Conservation (phyloP, 208 protist species). For the Trichomonas gallinae region DNA sequence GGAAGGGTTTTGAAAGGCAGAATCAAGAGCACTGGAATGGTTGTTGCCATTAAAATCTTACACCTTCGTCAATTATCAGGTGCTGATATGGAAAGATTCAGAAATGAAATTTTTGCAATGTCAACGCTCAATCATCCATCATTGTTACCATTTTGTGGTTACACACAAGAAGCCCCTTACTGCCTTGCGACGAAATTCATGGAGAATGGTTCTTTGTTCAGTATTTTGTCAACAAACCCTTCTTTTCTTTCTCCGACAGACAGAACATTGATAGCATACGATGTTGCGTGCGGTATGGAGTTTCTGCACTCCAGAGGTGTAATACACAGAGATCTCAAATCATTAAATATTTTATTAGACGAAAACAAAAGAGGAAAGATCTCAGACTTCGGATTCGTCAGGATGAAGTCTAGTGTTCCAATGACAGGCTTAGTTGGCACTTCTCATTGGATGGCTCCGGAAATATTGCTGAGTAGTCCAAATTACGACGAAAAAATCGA, state of each 20-base stretch:
- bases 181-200: neutral
- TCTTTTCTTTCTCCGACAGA: neutral
- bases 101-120: neutral
- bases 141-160: neutral
- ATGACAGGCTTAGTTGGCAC: slow-evolving; percentile 26
- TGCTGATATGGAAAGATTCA: neutral
- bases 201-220: neutral
- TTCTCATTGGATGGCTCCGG: slow-evolving; percentile 11
- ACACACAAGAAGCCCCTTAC: neutral
- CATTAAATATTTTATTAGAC: slow-evolving; percentile 39
- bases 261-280: slow-evolving; percentile 31
- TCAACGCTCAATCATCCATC: neutral
- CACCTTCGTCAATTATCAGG: neutral
- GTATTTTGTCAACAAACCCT: neutral
- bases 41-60: neutral
- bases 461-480: neutral
- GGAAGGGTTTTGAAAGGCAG: neutral
- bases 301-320: slow-evolving; percentile 42
- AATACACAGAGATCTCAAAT: slow-evolving; percentile 47
- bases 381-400: neutral
- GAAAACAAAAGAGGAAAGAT: slow-evolving; percentile 1
- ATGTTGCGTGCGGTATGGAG: slow-evolving; percentile 38
- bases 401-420: neutral
- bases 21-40: neutral
- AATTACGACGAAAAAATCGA: slow-evolving; percentile 39